phyloP scores from a whole-genome alignment of 192 early-diverging fungal genomes.

The Chytriomyces confervae region DNA sequence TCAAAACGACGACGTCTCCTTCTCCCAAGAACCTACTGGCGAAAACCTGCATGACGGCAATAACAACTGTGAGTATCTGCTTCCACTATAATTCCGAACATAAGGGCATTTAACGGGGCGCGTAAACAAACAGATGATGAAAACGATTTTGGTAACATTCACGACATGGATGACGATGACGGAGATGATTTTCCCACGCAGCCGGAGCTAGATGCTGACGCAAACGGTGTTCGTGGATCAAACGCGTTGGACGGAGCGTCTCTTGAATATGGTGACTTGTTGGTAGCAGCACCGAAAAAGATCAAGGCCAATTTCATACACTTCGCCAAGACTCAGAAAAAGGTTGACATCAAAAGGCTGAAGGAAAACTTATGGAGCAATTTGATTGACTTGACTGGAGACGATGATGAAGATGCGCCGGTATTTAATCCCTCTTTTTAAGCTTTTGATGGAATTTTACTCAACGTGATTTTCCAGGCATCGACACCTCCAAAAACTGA shows the following conservation, averaged over 20 bases:
- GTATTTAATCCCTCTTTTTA: background rate
- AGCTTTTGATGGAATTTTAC: background rate
- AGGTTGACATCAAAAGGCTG: conserved; percentile 91
- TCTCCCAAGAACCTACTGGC: conserved; percentile 22
- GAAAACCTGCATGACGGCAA: conserved; percentile 23
- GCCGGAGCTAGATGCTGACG: background rate
- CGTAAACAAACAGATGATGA: conserved; percentile 7
- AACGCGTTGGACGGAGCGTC: conserved; percentile 2
- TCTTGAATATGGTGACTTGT: conserved; percentile 52
- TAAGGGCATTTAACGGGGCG: no score
- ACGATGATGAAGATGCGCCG: conserved; percentile 22
- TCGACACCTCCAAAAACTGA: conserved; percentile 10
- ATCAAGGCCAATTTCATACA: conserved; percentile 62
- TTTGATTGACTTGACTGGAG: conserved; percentile 31
- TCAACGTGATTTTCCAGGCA: background rate
- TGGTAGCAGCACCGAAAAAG: conserved; percentile 53
- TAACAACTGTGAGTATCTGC: background rate
- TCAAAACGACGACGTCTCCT: conserved; percentile 31
- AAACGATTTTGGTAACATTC: conserved; percentile 23
- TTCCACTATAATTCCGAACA: no score
- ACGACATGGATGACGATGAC: conserved; percentile 42
- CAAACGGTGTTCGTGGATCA: background rate
- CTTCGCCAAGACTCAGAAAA: conserved; percentile 88
- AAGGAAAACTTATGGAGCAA: conserved; percentile 97
- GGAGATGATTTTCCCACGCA: conserved; percentile 53